Conservation (phyloP, 441 rosid genomes). For the Gossypium schwendimanii region DNA sequence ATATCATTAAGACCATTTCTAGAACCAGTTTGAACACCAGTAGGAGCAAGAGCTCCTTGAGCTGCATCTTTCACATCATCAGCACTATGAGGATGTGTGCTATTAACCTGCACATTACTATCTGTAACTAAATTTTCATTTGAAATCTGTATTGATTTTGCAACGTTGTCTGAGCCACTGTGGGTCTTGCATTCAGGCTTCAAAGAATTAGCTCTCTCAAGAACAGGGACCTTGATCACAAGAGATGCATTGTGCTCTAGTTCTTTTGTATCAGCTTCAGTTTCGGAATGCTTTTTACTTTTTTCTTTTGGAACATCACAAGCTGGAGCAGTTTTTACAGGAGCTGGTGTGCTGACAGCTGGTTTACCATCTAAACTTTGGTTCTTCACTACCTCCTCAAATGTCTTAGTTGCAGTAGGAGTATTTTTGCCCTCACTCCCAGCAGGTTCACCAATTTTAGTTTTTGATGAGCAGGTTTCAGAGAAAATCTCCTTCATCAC, state of each 20-base stretch:
- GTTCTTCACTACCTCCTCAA: constrained; percentile 20
- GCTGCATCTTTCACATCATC: neutral
- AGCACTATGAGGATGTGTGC: neutral
- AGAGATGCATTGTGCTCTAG: constrained; percentile 5
- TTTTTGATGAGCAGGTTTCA: constrained; percentile 52
- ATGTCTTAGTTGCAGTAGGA: constrained; percentile 14
- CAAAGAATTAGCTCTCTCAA: constrained; percentile 18
- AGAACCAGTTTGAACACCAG: constrained; percentile 4
- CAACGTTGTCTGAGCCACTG: constrained; percentile 13
- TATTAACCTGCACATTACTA: neutral
- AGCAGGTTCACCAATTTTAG: constrained; percentile 39
- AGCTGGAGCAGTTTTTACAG: constrained; percentile 21
- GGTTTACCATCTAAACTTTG: constrained; percentile 22
- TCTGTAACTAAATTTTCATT: neutral
- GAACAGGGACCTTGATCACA: constrained; percentile 17
- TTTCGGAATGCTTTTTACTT: neutral
- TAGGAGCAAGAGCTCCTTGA: neutral
- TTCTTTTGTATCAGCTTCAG: neutral
- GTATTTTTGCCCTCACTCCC: constrained; percentile 26
- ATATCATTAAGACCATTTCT: neutral
- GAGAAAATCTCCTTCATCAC: constrained; percentile 80
- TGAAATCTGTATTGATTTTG: neutral
- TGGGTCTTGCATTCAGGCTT: constrained; percentile 16
- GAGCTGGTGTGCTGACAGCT: constrained; percentile 1
- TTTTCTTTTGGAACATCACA: constrained; percentile 16